A percentile compares a stretch with the other conserved stretches of the same genome.
Evolutionary conservation across 441 rosid genomes (phyloP).

Genomic region (Dalechampia spathulata): DNA sequence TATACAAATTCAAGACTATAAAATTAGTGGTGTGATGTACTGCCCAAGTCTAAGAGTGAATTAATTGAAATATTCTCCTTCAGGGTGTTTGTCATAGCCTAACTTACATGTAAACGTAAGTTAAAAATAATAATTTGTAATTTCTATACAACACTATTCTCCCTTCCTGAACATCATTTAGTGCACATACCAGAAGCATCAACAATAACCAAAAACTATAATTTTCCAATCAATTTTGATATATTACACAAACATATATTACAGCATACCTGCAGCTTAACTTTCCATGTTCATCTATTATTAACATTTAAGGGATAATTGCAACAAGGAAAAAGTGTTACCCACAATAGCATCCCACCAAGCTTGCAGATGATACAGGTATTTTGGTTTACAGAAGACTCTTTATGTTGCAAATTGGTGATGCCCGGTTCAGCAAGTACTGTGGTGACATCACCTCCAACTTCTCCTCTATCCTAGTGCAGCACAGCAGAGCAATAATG

Average conservation of each 20-base stretch:
- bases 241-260: background rate
- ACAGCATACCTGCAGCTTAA: background rate
- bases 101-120: background rate
- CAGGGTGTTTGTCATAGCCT: background rate
- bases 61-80: background rate
- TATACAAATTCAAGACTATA: background rate
- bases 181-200: background rate
- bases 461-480: constrained; percentile 55
- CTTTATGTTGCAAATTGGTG: constrained; percentile 19
- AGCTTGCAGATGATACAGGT: constrained; percentile 39
- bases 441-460: constrained; percentile 23
- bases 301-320: constrained; percentile 5
- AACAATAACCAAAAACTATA: background rate
- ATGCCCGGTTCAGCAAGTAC: constrained; percentile 21
- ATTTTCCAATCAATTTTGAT: background rate
- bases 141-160: background rate
- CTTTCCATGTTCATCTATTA: background rate
- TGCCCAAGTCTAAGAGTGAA: background rate
- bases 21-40: background rate
- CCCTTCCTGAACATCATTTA: background rate
- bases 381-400: constrained; percentile 19
- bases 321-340: constrained; percentile 21
- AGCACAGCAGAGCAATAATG: constrained; percentile 24
- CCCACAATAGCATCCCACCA: constrained; percentile 54
- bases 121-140: background rate